These are phyloP conservation scores for Eimeria praecox DNA, from an alignment of 169 alveolate species.

Conservation along the genomic window DNA sequence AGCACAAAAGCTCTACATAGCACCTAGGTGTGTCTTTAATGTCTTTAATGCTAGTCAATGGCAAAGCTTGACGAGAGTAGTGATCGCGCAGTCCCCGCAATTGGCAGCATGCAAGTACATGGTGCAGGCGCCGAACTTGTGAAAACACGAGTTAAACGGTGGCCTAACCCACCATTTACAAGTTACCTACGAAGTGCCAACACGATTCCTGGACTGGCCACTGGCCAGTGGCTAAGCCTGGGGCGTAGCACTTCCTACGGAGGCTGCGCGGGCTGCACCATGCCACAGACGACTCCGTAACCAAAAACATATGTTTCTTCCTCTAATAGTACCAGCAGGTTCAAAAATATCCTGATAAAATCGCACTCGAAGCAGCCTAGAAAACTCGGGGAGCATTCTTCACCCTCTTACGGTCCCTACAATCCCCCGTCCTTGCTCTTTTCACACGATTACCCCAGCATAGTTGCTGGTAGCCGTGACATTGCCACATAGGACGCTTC, in stretches of 20 bases:
- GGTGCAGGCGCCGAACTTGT: background rate
- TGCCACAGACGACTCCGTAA: background rate
- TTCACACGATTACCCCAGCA: slow-evolving; percentile 32
- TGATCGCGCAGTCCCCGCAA: background rate
- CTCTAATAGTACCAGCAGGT: background rate
- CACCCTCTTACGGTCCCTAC: background rate
- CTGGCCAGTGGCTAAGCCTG: slow-evolving; percentile 11
- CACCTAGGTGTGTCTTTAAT: slow-evolving; percentile 7
- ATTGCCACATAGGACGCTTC: slow-evolving; percentile 66
- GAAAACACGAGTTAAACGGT: background rate
- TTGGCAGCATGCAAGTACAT: slow-evolving; percentile 10
- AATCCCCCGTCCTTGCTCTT: background rate
- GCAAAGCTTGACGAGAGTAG: background rate
- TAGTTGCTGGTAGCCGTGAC: slow-evolving; percentile 67
- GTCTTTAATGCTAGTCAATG: background rate
- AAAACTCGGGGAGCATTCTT: slow-evolving; percentile 19
- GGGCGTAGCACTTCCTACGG: background rate
- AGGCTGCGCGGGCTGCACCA: background rate
- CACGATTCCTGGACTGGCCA: background rate
- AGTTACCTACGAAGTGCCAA: slow-evolving; percentile 18
- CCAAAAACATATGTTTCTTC: background rate
- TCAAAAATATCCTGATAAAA: slow-evolving; percentile 1
- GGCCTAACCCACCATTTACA: background rate
- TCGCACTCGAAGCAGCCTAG: background rate
- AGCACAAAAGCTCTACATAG: background rate